Conservation (phyloP, 2,329 filamentous ascomycete genomes). For the Colletotrichum sp. region DNA sequence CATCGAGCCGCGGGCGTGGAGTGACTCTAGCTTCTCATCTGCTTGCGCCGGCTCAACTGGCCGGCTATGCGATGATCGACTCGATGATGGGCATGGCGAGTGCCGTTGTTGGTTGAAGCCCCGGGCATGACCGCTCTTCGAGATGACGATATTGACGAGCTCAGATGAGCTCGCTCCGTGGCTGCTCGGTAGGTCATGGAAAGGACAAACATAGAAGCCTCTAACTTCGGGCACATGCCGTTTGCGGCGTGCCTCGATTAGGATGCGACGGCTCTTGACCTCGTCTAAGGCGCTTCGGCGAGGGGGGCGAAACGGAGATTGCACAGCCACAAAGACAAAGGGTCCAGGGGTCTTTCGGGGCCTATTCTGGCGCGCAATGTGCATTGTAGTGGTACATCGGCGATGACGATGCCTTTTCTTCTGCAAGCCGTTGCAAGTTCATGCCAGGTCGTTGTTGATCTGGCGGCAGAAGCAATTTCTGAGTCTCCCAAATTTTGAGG, state of each 20-base stretch:
- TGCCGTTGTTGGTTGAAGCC: background rate
- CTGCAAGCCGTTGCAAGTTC: background rate
- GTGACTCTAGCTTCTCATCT: background rate
- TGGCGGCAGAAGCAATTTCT: background rate
- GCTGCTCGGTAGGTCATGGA: background rate
- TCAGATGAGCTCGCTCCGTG: background rate
- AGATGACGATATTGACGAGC: background rate
- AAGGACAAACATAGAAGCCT: background rate
- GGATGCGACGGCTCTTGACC: background rate
- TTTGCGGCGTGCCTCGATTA: background rate
- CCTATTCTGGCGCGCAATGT: constrained; percentile 32
- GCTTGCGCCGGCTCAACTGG: background rate
- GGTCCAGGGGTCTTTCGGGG: constrained; percentile 20
- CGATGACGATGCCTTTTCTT: background rate
- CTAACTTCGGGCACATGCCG: constrained; percentile 1
- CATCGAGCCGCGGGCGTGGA: background rate
- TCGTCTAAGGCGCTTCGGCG: background rate
- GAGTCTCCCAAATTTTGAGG: background rate
- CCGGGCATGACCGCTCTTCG: background rate
- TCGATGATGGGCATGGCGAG: background rate
- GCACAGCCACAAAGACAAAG: constrained; percentile 18
- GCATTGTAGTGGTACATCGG: background rate
- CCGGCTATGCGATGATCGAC: constrained; percentile 11
- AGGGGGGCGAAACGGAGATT: constrained; percentile 17
- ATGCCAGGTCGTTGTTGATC: background rate